These are phyloP conservation scores for Spinacia oleracea DNA, from an alignment of 179 eudicot species.

Conservation along the genomic window DNA sequence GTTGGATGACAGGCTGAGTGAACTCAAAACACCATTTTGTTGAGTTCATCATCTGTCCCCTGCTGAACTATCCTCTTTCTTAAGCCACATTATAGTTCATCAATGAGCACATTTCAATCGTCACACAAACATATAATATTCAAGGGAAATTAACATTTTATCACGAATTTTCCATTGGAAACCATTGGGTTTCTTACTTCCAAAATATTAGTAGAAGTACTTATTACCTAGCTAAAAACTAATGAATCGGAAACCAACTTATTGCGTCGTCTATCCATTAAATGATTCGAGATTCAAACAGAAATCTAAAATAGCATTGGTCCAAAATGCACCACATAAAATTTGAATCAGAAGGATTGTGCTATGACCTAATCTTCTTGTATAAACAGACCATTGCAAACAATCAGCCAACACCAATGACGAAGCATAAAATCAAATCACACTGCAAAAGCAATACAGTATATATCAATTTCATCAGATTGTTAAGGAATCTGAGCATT, in stretches of 20 bases:
- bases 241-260: background rate
- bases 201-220: background rate
- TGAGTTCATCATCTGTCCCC: conserved; percentile 1
- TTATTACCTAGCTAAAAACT: background rate
- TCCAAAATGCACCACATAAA: background rate
- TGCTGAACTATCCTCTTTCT: background rate
- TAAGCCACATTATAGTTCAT: conserved; percentile 5
- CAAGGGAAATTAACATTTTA: background rate
- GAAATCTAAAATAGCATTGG: conserved; percentile 3
- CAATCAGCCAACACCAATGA: background rate
- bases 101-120: no score
- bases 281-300: background rate
- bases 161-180: background rate
- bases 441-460: background rate
- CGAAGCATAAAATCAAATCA: background rate
- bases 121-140: background rate
- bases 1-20: background rate
- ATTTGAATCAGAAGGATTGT: background rate
- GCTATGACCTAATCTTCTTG: background rate
- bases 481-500: background rate
- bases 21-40: background rate
- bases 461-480: background rate
- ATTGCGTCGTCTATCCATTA: background rate
- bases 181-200: background rate
- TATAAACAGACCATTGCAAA: background rate